A percentile compares a stretch with the other conserved stretches of the same genome.
phyloP scores from a whole-genome alignment of 805 yeast genomes.

The Ogataea nonfermentans region DNA sequence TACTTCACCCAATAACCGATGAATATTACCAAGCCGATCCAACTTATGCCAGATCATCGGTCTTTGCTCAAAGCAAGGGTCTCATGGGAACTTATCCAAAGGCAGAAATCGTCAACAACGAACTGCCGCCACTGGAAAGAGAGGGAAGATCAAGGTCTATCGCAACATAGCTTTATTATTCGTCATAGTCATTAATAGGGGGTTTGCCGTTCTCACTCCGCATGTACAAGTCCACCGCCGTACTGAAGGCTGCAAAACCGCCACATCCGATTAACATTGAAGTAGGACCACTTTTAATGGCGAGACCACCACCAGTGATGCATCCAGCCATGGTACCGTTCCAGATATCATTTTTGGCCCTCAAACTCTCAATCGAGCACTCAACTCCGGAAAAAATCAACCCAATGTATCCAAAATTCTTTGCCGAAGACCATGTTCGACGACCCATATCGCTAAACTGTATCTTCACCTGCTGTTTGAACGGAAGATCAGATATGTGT shows the following conservation, averaged over 20 bases:
- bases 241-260: constrained; percentile 94
- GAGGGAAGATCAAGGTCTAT: constrained; percentile 49
- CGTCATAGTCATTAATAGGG: constrained; percentile 84
- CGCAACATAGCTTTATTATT: constrained; percentile 18
- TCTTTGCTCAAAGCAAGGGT: constrained; percentile 87
- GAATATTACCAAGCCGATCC: constrained; percentile 82
- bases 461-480: constrained; percentile 86
- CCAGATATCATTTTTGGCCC: constrained; percentile 90
- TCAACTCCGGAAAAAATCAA: constrained; percentile 90
- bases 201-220: constrained; percentile 81
- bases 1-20: constrained; percentile 87
- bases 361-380: constrained; percentile 76
- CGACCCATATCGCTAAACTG: constrained; percentile 92
- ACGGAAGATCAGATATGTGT: constrained; percentile 78
- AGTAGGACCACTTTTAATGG: constrained; percentile 89
- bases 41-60: constrained; percentile 64
- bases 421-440: constrained; percentile 85
- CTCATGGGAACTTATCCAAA: constrained; percentile 89
- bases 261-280: constrained; percentile 93
- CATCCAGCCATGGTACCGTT: constrained; percentile 95
- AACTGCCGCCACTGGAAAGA: constrained; percentile 76
- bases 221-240: constrained; percentile 84
- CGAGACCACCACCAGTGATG: constrained; percentile 94
- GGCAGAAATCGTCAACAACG: constrained; percentile 45
- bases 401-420: constrained; percentile 92